Conservation (phyloP, 306 rosid genomes). For the apple (Malus domestica) region DNA sequence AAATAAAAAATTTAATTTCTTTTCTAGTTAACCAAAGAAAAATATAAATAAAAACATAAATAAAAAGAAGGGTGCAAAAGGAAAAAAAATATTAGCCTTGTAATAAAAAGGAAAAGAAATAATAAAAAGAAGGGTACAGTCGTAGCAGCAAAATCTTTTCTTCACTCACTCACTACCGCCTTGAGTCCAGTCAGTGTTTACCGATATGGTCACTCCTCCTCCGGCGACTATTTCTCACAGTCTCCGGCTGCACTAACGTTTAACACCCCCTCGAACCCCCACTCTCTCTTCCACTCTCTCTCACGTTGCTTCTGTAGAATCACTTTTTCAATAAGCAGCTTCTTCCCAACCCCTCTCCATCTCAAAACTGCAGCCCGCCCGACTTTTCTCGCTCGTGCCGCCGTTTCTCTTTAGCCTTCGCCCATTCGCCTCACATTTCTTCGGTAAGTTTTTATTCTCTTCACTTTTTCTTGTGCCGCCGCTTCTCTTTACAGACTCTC, state of each 20-base stretch:
- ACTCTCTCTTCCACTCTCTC: neutral
- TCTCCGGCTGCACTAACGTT: conserved; percentile 8
- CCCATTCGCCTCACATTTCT: neutral
- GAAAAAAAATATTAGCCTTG: no score
- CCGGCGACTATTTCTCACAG: neutral
- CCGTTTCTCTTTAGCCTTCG: no score
- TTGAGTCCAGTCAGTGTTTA: neutral
- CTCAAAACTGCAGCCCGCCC: neutral
- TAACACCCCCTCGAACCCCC: neutral
- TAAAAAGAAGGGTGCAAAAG: no score
- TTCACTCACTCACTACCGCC: conserved; percentile 1
- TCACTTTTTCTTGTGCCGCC: neutral
- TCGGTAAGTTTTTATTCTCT: neutral
- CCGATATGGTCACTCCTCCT: neutral
- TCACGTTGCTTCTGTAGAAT: neutral
- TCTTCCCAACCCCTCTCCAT: neutral
- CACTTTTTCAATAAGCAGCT: neutral
- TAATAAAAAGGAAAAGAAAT: no score
- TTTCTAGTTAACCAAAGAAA: no score
- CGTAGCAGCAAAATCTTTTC: neutral
- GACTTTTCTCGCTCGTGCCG: neutral
- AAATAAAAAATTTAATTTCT: no score
- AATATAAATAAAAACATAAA: no score
- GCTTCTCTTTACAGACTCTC: neutral
- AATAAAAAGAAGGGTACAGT: no score